These are phyloP conservation scores for Aspergillus leporis DNA, from an alignment of 495 filamentous ascomycete species.

Conservation along the genomic window DNA sequence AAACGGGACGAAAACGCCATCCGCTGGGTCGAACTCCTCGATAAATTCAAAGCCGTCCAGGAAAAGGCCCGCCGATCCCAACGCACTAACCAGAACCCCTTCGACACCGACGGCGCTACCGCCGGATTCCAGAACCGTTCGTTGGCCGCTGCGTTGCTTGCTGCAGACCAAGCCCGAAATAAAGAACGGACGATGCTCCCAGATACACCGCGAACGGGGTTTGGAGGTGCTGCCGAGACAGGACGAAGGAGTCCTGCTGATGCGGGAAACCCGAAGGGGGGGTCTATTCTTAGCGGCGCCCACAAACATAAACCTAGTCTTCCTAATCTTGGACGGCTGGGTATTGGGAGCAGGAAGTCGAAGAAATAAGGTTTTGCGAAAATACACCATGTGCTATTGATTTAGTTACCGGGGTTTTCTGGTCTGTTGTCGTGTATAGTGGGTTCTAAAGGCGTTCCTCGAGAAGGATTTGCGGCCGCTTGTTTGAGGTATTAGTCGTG, in stretches of 20 bases:
- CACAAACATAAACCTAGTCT: conserved; percentile 64
- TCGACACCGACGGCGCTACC: conserved; percentile 28
- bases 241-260: conserved; percentile 29
- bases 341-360: conserved; percentile 60
- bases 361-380: conserved; percentile 35
- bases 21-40: conserved; percentile 91
- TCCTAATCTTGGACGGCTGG: conserved; percentile 69
- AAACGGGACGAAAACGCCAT: conserved; percentile 86
- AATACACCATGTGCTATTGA: background rate
- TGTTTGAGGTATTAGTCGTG: background rate
- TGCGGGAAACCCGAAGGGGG: conserved; percentile 20
- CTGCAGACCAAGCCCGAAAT: conserved; percentile 34
- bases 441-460: background rate
- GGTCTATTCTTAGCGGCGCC: conserved; percentile 38
- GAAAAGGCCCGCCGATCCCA: conserved; percentile 67
- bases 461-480: background rate
- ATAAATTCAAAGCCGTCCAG: conserved; percentile 90
- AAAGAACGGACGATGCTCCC: conserved; percentile 44
- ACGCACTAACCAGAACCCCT: conserved; percentile 36
- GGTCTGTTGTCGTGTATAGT: background rate
- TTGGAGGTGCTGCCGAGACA: conserved; percentile 44
- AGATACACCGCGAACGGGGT: conserved; percentile 38
- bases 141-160: conserved; percentile 35
- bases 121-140: conserved; percentile 25
- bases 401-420: background rate